Base-by-base conservation (phyloP, 2,329 filamentous ascomycete genomes). In the Hirsutella rhossiliensis region DNA sequence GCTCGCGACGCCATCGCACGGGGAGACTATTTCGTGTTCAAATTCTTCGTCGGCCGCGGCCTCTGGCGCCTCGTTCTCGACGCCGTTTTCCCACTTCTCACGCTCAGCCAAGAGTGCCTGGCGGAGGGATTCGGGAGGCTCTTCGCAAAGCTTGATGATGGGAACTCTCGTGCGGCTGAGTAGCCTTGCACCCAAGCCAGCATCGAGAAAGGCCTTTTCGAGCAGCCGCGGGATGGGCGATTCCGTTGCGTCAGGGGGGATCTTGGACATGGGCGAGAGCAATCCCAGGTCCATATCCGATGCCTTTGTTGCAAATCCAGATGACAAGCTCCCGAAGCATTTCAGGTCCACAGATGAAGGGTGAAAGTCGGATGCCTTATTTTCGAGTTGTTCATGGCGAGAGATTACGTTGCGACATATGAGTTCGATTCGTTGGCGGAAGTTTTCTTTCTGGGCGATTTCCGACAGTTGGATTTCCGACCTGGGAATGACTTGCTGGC, bases 201-300 rank as follows among this genome's bases (percentile, higher is more conserved):
- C 66, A 15, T 84, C 73, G 5, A 94, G 68, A 12, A 94, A 73
- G 3, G 76, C 77, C 58, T 82, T 84, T 56, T 94, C 87, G 2
- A 95, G 62, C 7, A 89, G 57, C 20, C 85, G 75, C 2, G 87
- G 87, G 44, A 92, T 80, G 1, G 73, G 68, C 5, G 78, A 81
- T 29, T 72, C 72, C 15, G 71, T 58, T 13, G 68, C 67, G 48
- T 78, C 72, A 3, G 73, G 69, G 42, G 73, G 67, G 38, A 72
- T 64, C 18, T 62, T 57, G 2, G 82, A 82, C 41, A 72, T 63
- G 4, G 76, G 76, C 1, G 84, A 82, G 5, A 92, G 67, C 30
- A 94, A 73, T 9, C 82, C 84, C 28, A 95, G 74, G 61, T 96
- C 89, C 82, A 95, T 87, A 55, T 95, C 88, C 1, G 88, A 90